A percentile compares a stretch with the other conserved stretches of the same genome.
These are phyloP conservation scores for Syzygium oleosum DNA, from an alignment of 345 rosid species.

Conservation along the genomic window DNA sequence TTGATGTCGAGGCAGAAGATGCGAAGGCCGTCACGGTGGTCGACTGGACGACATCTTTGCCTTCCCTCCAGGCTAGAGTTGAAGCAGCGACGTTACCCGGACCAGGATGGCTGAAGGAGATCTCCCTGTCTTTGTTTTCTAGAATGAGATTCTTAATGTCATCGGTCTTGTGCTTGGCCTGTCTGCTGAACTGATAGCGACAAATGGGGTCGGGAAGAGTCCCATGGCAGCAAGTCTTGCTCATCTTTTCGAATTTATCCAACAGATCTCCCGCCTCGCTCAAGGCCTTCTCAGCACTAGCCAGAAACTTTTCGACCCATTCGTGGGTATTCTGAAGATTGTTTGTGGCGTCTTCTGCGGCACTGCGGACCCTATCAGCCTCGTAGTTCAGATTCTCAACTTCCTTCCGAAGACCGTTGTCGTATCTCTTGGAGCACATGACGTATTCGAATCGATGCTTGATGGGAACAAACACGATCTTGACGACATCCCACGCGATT, in stretches of 20 bases:
- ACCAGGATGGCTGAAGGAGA: background rate
- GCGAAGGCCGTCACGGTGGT: background rate
- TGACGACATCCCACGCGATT: background rate
- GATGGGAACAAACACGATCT: background rate
- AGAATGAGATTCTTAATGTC: background rate
- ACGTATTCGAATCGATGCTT: background rate
- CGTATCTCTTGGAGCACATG: background rate
- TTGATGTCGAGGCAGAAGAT: too few species aligned
- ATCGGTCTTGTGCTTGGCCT: background rate
- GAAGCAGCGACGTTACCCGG: background rate
- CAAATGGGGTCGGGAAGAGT: background rate
- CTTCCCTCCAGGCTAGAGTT: background rate
- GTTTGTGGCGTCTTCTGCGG: rapidly evolving
- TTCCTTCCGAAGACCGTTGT: rapidly evolving
- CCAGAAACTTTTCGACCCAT: background rate
- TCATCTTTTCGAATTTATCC: rapidly evolving
- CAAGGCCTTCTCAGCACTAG: background rate
- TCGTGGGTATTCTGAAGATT: rapidly evolving
- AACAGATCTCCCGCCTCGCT: rapidly evolving
- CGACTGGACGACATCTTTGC: background rate
- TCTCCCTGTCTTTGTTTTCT: rapidly evolving
- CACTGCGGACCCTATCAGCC: rapidly evolving
- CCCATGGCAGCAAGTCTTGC: background rate
- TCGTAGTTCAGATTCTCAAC: background rate
- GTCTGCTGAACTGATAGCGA: background rate